Conservation (phyloP, 73 alveolate genomes). For the Breviolum minutum region DNA sequence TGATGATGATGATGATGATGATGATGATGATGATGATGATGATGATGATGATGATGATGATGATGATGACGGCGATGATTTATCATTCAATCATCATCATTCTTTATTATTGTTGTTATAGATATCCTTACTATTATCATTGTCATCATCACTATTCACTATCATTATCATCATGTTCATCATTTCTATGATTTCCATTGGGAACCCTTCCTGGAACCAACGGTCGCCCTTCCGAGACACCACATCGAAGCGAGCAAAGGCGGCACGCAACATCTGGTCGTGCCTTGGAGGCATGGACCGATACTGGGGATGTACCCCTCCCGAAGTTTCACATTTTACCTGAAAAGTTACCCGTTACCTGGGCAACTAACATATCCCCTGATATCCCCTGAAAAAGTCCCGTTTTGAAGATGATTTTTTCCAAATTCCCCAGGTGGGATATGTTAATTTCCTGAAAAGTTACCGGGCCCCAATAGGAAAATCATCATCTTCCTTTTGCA, state of each 20-base stretch:
- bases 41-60: not conserved
- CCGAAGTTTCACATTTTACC: not conserved
- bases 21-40: not conserved
- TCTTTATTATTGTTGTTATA: no score
- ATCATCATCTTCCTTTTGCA: no score
- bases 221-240: not conserved
- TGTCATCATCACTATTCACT: no score
- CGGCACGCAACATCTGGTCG: conserved; percentile 73
- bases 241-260: conserved; percentile 90
- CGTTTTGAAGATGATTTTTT: not conserved
- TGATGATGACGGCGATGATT: not conserved
- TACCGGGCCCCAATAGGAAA: no score
- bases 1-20: not conserved
- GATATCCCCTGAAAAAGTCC: not conserved
- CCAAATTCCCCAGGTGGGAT: no score
- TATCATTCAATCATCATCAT: no score
- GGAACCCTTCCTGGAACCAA: not conserved
- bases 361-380: not conserved
- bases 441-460: no score
- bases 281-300: no score
- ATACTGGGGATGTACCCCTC: no score
- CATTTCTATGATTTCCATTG: not conserved
- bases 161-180: not conserved
- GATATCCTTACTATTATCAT: no score
- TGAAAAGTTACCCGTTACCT: not conserved